Conservation (phyloP, 176 grass and related monocot species). For the Oropetium thomaeum region DNA sequence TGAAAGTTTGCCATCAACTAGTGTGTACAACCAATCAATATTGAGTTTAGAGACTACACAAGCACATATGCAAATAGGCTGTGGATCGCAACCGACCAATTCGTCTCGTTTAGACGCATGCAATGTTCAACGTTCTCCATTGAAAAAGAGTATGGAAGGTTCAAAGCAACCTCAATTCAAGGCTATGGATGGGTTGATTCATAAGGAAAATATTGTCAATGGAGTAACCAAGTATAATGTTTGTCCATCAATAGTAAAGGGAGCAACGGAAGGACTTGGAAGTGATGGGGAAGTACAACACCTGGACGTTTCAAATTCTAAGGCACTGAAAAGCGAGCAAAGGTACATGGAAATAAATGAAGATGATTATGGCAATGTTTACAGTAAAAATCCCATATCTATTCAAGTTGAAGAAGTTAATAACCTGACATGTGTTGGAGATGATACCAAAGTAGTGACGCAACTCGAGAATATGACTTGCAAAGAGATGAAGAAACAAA, state of each 20-base stretch:
- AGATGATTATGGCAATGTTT: neutral
- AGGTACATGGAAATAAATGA: neutral
- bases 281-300: too few relatives aligned
- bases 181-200: neutral
- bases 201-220: neutral
- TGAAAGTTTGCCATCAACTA: neutral
- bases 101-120: neutral
- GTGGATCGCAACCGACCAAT: neutral
- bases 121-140: neutral
- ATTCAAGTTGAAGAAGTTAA: neutral
- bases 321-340: neutral
- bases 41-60: neutral
- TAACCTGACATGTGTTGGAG: neutral
- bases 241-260: neutral
- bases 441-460: neutral
- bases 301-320: neutral
- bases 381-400: neutral
- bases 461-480: neutral
- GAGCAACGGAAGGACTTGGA: too few relatives aligned
- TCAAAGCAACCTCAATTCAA: neutral
- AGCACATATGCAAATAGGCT: neutral
- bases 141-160: neutral
- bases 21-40: neutral
- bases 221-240: neutral
- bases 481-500: neutral